Conservation (phyloP, 1,139 yeast species). For the Suhomyces chickasaworum region DNA sequence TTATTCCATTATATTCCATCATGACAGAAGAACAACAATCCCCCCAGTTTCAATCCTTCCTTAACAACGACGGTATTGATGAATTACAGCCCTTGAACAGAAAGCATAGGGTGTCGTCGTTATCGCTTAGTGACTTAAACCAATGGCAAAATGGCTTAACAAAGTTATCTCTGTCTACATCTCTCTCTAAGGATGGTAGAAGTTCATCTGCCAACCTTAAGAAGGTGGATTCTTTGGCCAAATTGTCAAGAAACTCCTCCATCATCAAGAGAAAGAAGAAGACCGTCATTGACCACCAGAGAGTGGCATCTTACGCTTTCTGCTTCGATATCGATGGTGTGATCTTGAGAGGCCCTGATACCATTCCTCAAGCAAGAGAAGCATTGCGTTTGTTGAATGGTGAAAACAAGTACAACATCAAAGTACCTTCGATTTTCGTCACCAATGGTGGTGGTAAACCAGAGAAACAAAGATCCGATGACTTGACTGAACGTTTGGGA, state of each 20-base stretch:
- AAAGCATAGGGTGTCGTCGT: conserved; percentile 67
- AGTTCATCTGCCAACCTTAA: conserved; percentile 46
- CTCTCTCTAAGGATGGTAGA: conserved; percentile 32
- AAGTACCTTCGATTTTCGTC: conserved; percentile 83
- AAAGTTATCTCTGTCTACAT: conserved; percentile 45
- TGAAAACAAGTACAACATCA: conserved; percentile 72
- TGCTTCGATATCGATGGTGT: conserved; percentile 90
- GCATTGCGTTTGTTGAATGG: conserved; percentile 75
- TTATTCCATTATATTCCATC: background rate
- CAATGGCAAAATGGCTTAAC: conserved; percentile 57
- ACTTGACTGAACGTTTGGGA: conserved; percentile 61
- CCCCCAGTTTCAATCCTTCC: conserved; percentile 48
- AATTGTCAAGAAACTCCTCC: conserved; percentile 54
- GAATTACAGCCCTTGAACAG: conserved; percentile 60
- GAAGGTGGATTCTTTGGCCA: conserved; percentile 52
- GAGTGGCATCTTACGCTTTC: conserved; percentile 82
- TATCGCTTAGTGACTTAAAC: conserved; percentile 70
- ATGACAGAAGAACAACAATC: conserved; percentile 15
- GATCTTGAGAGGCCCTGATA: conserved; percentile 74
- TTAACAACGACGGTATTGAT: conserved; percentile 74
- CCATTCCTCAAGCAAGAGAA: conserved; percentile 73
- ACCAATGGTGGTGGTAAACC: conserved; percentile 91
- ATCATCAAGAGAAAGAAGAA: conserved; percentile 53
- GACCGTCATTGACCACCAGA: conserved; percentile 59
- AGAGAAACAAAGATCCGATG: conserved; percentile 69